Conservation (phyloP, 2,329 filamentous ascomycete genomes). For the Pseudonectria buxi region DNA sequence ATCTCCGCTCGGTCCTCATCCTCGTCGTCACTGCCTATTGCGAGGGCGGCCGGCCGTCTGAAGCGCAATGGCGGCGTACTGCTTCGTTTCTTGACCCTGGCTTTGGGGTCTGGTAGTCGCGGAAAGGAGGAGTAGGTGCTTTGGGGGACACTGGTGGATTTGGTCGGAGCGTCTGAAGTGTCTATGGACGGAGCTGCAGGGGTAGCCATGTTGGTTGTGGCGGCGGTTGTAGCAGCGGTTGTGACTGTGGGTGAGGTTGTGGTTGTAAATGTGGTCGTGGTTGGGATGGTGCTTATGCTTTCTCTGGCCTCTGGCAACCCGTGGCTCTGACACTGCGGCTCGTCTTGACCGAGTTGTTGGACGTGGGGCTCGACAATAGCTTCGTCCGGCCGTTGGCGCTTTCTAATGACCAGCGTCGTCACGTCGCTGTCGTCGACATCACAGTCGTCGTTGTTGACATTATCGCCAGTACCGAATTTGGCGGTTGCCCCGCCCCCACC, state of each 20-base stretch:
- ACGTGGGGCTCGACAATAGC: slow-evolving; percentile 10
- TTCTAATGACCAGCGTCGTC: slow-evolving; percentile 28
- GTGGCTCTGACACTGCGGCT: too few species aligned
- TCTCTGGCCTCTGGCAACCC: too few species aligned
- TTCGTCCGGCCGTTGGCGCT: slow-evolving; percentile 31
- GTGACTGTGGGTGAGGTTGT: too few species aligned
- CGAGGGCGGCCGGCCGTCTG: too few species aligned
- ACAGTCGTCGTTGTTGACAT: slow-evolving; percentile 14
- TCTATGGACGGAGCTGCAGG: slow-evolving; percentile 2
- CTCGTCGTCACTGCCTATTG: slow-evolving; percentile 3
- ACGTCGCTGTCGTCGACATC: slow-evolving; percentile 27
- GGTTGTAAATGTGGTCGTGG: too few species aligned
- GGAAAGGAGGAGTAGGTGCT: slow-evolving; percentile 34
- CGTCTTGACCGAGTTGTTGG: too few species aligned
- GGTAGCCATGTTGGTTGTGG: too few species aligned
- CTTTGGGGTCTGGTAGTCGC: slow-evolving; percentile 32
- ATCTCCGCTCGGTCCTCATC: slow-evolving; percentile 31
- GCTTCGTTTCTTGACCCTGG: slow-evolving; percentile 27
- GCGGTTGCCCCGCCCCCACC: slow-evolving; percentile 38
- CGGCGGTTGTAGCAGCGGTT: too few species aligned
- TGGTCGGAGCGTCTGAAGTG: slow-evolving; percentile 7
- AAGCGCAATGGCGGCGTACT: slow-evolving; percentile 34
- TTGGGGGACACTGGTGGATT: slow-evolving; percentile 16
- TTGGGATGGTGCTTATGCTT: too few species aligned
- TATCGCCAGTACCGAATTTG: slow-evolving; percentile 6